A percentile compares a stretch with the other conserved stretches of the same genome.
These are phyloP conservation scores for Irpex lacteus DNA, from an alignment of 1,284 basidiomycete genomes.

Conservation along the genomic window DNA sequence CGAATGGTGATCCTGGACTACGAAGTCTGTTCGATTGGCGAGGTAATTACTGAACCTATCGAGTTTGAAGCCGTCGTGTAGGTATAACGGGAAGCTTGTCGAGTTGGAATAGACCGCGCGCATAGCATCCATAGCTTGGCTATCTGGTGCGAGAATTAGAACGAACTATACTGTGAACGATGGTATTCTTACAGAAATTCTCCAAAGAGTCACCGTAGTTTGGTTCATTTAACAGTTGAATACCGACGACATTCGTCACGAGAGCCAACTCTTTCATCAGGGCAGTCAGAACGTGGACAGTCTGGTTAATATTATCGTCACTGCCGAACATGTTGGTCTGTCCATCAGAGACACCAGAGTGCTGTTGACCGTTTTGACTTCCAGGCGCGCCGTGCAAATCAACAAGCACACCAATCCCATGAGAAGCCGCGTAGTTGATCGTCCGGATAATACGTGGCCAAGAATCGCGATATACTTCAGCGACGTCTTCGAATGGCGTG, in stretches of 20 bases:
- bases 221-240: constrained; percentile 79
- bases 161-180: background rate
- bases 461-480: constrained; percentile 59
- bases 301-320: constrained; percentile 52
- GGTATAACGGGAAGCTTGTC: constrained; percentile 59
- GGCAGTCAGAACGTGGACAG: constrained; percentile 55
- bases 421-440: constrained; percentile 65
- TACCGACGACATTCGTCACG: constrained; percentile 75
- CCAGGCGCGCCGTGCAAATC: constrained; percentile 76
- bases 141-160: constrained; percentile 34
- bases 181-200: constrained; percentile 48
- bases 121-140: constrained; percentile 52
- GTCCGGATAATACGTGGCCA: constrained; percentile 62
- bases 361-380: constrained; percentile 68
- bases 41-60: constrained; percentile 55
- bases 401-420: constrained; percentile 70
- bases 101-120: constrained; percentile 45
- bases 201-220: constrained; percentile 41
- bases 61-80: constrained; percentile 76
- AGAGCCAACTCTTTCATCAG: constrained; percentile 53
- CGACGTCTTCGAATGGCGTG: constrained; percentile 57
- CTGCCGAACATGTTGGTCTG: constrained; percentile 53
- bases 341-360: constrained; percentile 73
- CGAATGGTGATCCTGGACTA: constrained; percentile 77
- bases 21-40: constrained; percentile 58